A percentile compares a stretch with the other conserved stretches of the same genome.
Evolutionary conservation across 2,329 filamentous ascomycete species (phyloP).

Genomic region (Clonostachys rhizophaga): DNA sequence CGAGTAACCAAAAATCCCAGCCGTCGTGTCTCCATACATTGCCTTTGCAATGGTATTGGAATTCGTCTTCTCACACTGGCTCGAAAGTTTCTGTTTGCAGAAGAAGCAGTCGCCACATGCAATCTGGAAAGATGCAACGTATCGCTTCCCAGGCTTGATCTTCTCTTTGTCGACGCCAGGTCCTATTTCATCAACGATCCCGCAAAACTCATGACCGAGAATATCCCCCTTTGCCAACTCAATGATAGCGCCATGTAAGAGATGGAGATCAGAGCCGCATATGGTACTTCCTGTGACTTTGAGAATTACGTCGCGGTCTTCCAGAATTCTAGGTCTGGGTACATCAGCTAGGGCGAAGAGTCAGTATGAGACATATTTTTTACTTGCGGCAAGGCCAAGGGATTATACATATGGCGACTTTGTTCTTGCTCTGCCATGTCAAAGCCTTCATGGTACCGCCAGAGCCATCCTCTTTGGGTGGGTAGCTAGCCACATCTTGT

Average conservation of each 20-base stretch:
- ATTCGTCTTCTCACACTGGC: slow-evolving; percentile 78
- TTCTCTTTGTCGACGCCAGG: slow-evolving; percentile 30
- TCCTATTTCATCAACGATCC: slow-evolving; percentile 51
- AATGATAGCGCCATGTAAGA: slow-evolving; percentile 51
- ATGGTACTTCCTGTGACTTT: slow-evolving; percentile 65
- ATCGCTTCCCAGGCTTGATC: slow-evolving; percentile 54
- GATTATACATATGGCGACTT: slow-evolving; percentile 57
- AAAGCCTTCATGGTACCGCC: slow-evolving; percentile 73
- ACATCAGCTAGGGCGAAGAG: slow-evolving; percentile 43
- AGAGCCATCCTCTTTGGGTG: slow-evolving; percentile 7
- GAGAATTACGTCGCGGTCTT: slow-evolving; percentile 73
- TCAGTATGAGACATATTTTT: not conserved
- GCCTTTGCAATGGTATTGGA: slow-evolving; percentile 64
- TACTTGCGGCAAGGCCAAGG: not conserved
- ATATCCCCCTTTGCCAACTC: slow-evolving; percentile 62
- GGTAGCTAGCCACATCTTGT: slow-evolving; percentile 66
- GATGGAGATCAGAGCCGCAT: slow-evolving; percentile 54
- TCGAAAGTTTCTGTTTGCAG: slow-evolving; percentile 74
- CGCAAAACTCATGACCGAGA: slow-evolving; percentile 59
- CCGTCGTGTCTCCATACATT: slow-evolving; percentile 75
- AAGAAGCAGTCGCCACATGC: slow-evolving; percentile 69
- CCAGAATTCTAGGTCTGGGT: slow-evolving; percentile 67
- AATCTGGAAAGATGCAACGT: slow-evolving; percentile 85
- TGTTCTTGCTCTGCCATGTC: slow-evolving; percentile 78
- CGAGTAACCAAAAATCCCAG: slow-evolving; percentile 70